Percentiles rank a stretch among this genome's conserved stretches.
Conservation (phyloP, 1,139 yeast species). For the Protomyces pachydermus region DNA sequence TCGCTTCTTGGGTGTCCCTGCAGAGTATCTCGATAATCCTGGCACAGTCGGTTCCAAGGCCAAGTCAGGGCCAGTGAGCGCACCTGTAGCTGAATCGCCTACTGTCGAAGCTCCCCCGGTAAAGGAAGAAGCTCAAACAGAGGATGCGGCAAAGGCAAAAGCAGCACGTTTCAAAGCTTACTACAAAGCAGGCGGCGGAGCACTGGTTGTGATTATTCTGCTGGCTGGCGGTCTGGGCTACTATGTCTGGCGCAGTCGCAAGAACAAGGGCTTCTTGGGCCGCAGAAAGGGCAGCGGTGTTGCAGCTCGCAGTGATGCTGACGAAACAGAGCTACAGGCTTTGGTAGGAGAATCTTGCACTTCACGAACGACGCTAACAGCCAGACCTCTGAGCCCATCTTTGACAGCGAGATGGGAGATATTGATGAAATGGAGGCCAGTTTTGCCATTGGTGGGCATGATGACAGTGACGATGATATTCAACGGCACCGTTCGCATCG, state of each 20-base stretch:
- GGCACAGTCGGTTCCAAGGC: slow-evolving; percentile 27
- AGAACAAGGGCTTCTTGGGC: slow-evolving; percentile 2
- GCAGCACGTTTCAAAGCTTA: slow-evolving; percentile 41
- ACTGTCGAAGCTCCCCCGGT: background rate
- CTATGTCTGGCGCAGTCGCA: slow-evolving; percentile 33
- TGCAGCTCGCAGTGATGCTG: slow-evolving; percentile 21
- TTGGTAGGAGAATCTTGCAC: slow-evolving; percentile 26
- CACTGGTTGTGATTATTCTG: slow-evolving; percentile 40
- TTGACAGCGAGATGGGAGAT: background rate
- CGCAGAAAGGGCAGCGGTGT: slow-evolving; percentile 9
- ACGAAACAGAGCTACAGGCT: slow-evolving; percentile 31
- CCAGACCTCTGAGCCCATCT: background rate
- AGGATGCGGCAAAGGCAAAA: slow-evolving; percentile 32
- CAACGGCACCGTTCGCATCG: background rate
- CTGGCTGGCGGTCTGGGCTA: slow-evolving; percentile 35
- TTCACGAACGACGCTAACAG: background rate
- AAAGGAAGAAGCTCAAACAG: background rate
- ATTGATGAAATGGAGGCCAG: background rate
- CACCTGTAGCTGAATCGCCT: background rate
- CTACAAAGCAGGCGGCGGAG: slow-evolving; percentile 42
- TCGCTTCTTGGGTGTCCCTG: slow-evolving; percentile 38
- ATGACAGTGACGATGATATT: background rate
- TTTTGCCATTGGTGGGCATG: background rate
- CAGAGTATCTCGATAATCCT: background rate
- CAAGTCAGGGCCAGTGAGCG: background rate